Evolutionary conservation across 164 flowering plant genomes (phyloP), one percentile per base, ranked within the genome.

Genomic region (Umbellularia californica): DNA sequence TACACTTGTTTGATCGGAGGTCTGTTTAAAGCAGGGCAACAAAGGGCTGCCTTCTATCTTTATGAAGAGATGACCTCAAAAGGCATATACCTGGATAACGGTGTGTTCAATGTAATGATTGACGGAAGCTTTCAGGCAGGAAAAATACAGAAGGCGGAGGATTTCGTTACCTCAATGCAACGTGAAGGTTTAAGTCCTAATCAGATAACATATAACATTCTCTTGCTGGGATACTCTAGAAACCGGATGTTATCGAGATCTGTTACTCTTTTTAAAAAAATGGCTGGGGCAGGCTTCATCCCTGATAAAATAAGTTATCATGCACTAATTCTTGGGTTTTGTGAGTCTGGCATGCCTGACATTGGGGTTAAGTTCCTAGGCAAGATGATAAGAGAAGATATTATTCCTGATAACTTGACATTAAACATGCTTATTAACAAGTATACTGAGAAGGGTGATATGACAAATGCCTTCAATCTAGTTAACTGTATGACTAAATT

Each of bases 251-350:
- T 93, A 19, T 58, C 77, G 0, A 82, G 71, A 68, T 86, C 85
- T 80, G 81, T 85, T 75, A 70, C 51, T 7, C 33, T 87, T 25
- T 88, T 86, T 74, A 81, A 73, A 58, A 47, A 65, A 72, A 79
- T 93, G 85, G 63, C 51, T 30, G 78, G 72, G 35, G 74, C 73
- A 23, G 90, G 90, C 69, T 69, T 86, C 58, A 58, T 77, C 12
- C 92, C 92, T 65, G 92, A 92, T 74, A 89, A 77, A 60, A 75
- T 84, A 41, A 93, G 94, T 17, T 88, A 82, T 73, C 88, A 93
- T 77, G 86, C 90, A 58, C 79, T 93, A 19, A 79, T 89, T 79
- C 83, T 87, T 75, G 94, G 87, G 65, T 77, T 93, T 63, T 89
- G 92, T 72, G 71, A 83, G 60, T 84, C 87, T 0, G 88, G 84